Evolutionary conservation across 495 filamentous ascomycete species (phyloP), one percentile per base, ranked within the genome.

Genomic region (Penicillium atrosanguineum): DNA sequence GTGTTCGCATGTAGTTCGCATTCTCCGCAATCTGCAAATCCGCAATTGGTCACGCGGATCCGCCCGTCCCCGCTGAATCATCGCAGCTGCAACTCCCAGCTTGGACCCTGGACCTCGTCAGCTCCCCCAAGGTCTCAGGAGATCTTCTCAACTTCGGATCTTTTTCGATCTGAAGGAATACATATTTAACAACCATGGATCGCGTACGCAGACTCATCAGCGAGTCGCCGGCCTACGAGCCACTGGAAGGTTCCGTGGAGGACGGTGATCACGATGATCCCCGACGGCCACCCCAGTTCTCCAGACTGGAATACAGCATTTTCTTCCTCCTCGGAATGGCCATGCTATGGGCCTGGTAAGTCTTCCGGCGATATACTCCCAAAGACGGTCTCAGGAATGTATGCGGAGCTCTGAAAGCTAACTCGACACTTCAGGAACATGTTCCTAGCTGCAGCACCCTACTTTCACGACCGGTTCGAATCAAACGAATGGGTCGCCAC

Each of bases 281-380:
- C 31, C 41, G 15, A 23, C 60, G 25, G 44, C 48, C 55, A 19
- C 49, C 62, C 52, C 75, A 74, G n/a, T 89, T 90, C 70, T 89
- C 87, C 45, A 86, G 83, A 79, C 66, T 90, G 41, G 87, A 93
- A 64, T 99, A 99, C 74, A 72, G 67, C 46, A 81, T 96, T 48
- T 99, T 97, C 68, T 70, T 87, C 50, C 69, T 96, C n/a, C 78
- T 97, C 19, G 94, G 94, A 43, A 76, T 95, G 16, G 87, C 91
- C 19, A 97, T 96, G 95, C 79, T 97, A 52, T 97, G 92, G 92
- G 89, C 92, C 31, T 97, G 91, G 91, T 97, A 21, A 44, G 50
- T 43, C 4, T 20, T 3, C 12, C 18, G 0, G n/a, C 44, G 6
- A 15, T n/a, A 19, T 5, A 20, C 14, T 28, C 23, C 25, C 19